Evolutionary conservation across 257 asterid species (phyloP), one percentile per base, ranked within the genome.

Genomic region (Plectranthus barbatus): DNA sequence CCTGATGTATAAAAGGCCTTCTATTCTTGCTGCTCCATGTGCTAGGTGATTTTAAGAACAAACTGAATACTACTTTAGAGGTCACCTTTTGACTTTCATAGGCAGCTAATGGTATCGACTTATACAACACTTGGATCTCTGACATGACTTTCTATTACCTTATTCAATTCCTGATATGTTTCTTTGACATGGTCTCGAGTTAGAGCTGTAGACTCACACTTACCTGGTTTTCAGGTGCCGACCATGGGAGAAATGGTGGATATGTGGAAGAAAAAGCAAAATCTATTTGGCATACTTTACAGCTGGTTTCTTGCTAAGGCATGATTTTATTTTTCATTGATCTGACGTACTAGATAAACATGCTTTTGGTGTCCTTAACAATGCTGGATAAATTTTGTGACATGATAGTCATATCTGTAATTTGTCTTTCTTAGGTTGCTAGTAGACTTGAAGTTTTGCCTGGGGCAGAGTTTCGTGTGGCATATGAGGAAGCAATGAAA

Each of bases 401-500:
- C n/a, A n/a, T n/a, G n/a, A n/a, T n/a, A n/a, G n/a, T n/a, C n/a
- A n/a, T n/a, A n/a, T n/a, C n/a, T 51, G 17, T 39, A 52, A 53
- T 72, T 31, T 74, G 41, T 65, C 40, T 29, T 31, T 64, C 18
- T 36, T 65, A 92, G 99, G 94, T 92, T 70, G 99, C 97, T 65
- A 83, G 80, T 75, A 70, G 82, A 75, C 95, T 86, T 64, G 95
- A 80, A 80, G 99, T 89, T 79, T 54, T 86, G 31, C 99, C 99
- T 6, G 99, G 99, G n/a, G 95, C 86, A 34, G 99, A 92, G 80
- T 92, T 92, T 69, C 99, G 97, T 68, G 95, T 84, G 66, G 99
- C 90, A 53, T 89, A 76, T 74, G 99, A 92, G 49, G 99, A 92
- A 82, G 97, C 99, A 57, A 79, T 70, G 84, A 89, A 89, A 64